These are phyloP conservation scores for Auricularia sp. DNA, from an alignment of 768 basidiomycete species.

Conservation along the genomic window DNA sequence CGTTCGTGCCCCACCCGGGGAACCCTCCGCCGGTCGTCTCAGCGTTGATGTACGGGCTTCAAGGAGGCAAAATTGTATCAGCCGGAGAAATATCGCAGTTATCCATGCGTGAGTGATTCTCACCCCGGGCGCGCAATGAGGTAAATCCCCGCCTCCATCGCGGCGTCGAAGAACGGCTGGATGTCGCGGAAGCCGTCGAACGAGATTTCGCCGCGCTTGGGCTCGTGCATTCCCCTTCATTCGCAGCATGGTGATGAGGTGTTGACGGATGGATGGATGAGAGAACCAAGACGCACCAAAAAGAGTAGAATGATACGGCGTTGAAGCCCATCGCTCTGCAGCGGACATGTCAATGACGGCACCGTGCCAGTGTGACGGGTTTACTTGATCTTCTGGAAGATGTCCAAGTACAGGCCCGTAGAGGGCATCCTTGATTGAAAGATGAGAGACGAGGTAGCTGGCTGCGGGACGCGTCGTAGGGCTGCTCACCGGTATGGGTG, in stretches of 20 bases:
- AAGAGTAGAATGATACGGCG: constrained; percentile 48
- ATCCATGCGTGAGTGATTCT: constrained; percentile 2
- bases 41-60: constrained; percentile 48
- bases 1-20: constrained; percentile 18
- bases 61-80: background rate
- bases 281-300: constrained; percentile 48
- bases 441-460: constrained; percentile 29
- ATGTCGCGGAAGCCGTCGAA: background rate
- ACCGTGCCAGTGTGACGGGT: background rate
- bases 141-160: background rate
- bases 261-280: constrained; percentile 17
- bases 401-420: constrained; percentile 32
- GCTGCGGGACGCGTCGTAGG: constrained; percentile 29
- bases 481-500: constrained; percentile 44
- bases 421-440: constrained; percentile 33
- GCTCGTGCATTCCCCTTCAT: background rate
- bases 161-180: background rate
- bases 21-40: constrained; percentile 23
- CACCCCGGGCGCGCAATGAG: constrained; percentile 19
- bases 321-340: constrained; percentile 49
- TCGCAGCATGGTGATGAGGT: background rate
- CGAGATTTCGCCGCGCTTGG: background rate
- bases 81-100: background rate
- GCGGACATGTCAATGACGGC: background rate
- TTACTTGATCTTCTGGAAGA: constrained; percentile 1